These are phyloP conservation scores for Kwoniella botswanensis DNA, from an alignment of 768 basidiomycete genomes.

Conservation along the genomic window DNA sequence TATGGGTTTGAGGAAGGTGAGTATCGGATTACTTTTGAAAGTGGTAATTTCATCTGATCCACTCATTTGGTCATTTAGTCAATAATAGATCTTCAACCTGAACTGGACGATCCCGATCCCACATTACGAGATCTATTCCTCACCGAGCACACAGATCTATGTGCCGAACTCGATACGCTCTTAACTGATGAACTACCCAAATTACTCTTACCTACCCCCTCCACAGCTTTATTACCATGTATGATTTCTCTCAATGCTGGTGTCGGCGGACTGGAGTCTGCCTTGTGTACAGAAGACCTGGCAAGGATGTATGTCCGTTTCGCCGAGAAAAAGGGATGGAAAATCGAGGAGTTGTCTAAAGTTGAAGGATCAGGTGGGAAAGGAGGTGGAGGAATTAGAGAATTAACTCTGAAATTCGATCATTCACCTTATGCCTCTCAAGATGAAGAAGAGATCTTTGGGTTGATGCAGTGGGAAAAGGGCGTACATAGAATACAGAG, in stretches of 20 bases:
- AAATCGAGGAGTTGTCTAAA: constrained; percentile 57
- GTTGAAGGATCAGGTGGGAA: constrained; percentile 41
- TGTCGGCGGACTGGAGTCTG: constrained; percentile 87
- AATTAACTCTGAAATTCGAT: constrained; percentile 54
- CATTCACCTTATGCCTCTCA: constrained; percentile 60
- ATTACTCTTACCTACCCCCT: constrained; percentile 74
- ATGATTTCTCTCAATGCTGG: constrained; percentile 90
- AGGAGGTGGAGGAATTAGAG: constrained; percentile 49
- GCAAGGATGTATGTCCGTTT: constrained; percentile 80
- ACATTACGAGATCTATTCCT: constrained; percentile 74
- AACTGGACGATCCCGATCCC: constrained; percentile 75
- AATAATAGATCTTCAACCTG: constrained; percentile 67
- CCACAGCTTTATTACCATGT: constrained; percentile 71
- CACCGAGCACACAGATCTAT: constrained; percentile 68
- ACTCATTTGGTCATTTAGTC: constrained; percentile 63
- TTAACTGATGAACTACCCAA: constrained; percentile 63
- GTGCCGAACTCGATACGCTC: constrained; percentile 52
- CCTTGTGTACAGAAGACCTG: constrained; percentile 77
- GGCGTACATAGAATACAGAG: constrained; percentile 96
- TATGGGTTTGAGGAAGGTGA: constrained; percentile 65
- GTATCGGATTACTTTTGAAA: constrained; percentile 32
- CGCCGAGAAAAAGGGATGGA: constrained; percentile 68
- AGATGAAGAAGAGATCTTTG: constrained; percentile 63
- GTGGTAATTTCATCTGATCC: not conserved
- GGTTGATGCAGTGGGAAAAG: constrained; percentile 77